phyloP scores from a whole-genome alignment of 805 yeast genomes.

The Nakazawaea molendinolei region DNA sequence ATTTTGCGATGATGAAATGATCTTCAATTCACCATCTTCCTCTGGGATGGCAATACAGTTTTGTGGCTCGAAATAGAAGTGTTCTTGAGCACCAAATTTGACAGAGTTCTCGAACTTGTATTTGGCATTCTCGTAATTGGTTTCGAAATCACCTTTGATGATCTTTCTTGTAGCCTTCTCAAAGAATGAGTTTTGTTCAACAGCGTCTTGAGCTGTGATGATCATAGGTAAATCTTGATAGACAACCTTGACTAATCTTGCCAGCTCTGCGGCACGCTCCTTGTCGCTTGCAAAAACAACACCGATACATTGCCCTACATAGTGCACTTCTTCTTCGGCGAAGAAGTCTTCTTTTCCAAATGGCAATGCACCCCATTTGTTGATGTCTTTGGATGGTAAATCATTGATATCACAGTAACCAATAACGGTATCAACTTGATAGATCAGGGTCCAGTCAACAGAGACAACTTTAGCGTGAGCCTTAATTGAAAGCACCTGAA shows the following conservation, averaged over 20 bases:
- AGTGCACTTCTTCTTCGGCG: constrained; percentile 34
- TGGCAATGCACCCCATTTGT: constrained; percentile 35
- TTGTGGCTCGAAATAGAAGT: constrained; percentile 41
- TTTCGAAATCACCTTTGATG: constrained; percentile 33
- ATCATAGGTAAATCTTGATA: constrained; percentile 36
- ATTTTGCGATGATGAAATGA: constrained; percentile 36
- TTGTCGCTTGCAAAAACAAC: constrained; percentile 32
- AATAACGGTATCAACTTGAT: constrained; percentile 31
- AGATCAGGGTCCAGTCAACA: constrained; percentile 32
- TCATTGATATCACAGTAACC: constrained; percentile 36
- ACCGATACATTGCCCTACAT: constrained; percentile 38
- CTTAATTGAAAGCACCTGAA: constrained; percentile 34
- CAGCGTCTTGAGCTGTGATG: constrained; percentile 37
- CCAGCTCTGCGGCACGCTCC: constrained; percentile 34
- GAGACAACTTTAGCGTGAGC: constrained; percentile 36
- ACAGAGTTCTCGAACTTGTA: constrained; percentile 30
- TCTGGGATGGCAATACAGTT: constrained; percentile 37
- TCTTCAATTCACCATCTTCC: constrained; percentile 39
- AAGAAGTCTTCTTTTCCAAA: constrained; percentile 37
- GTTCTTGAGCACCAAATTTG: constrained; percentile 42
- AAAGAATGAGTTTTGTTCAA: constrained; percentile 32
- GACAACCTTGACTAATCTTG: constrained; percentile 32
- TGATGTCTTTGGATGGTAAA: constrained; percentile 28
- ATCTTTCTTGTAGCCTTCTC: constrained; percentile 24
- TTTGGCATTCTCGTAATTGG: constrained; percentile 26